phyloP scores from a whole-genome alignment of 2,329 filamentous ascomycete species.

The Cytospora mali region DNA sequence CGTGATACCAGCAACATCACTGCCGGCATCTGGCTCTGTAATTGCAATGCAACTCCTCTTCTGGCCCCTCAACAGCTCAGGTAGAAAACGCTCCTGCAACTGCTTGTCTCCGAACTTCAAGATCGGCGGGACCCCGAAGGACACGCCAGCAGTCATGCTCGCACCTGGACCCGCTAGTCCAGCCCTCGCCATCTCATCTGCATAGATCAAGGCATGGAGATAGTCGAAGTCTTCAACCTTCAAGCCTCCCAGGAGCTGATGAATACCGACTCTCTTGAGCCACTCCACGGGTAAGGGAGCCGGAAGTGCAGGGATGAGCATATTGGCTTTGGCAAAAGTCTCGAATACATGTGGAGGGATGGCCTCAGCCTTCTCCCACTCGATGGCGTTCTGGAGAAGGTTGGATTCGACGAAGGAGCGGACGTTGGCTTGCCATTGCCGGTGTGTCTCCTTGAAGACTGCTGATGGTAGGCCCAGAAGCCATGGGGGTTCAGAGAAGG shows the following conservation, averaged over 20 bases:
- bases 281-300: constrained; percentile 69
- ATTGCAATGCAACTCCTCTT: constrained; percentile 76
- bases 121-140: constrained; percentile 72
- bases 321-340: constrained; percentile 65
- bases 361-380: constrained; percentile 69
- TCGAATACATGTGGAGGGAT: constrained; percentile 66
- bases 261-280: constrained; percentile 66
- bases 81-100: constrained; percentile 68
- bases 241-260: constrained; percentile 65
- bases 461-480: constrained; percentile 70
- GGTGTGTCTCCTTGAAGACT: constrained; percentile 69
- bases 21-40: constrained; percentile 74
- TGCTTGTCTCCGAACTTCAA: constrained; percentile 66
- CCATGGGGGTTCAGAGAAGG: constrained; percentile 75
- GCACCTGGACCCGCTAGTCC: constrained; percentile 66
- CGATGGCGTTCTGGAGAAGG: constrained; percentile 62
- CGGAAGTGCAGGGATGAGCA: constrained; percentile 71
- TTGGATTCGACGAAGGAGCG: constrained; percentile 67
- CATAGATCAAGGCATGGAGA: constrained; percentile 70
- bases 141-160: constrained; percentile 71
- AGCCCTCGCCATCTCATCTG: constrained; percentile 69
- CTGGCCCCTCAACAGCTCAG: constrained; percentile 66
- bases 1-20: constrained; percentile 72
- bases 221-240: constrained; percentile 76
- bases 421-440: constrained; percentile 67